Conservation (phyloP, 169 alveolate species). For the Plasmodium knowlesi region DNA sequence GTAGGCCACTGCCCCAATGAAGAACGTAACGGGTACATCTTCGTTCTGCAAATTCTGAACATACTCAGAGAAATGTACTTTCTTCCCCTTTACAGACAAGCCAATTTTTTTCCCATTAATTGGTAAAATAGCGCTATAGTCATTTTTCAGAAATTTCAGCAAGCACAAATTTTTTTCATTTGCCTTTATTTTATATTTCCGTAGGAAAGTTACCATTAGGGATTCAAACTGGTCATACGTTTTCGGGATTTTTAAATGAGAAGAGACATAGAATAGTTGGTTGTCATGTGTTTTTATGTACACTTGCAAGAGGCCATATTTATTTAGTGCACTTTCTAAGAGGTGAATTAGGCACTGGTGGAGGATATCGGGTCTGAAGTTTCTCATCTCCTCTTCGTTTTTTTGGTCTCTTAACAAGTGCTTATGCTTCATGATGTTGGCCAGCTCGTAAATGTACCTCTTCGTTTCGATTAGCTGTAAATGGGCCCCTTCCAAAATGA, state of each 20-base stretch:
- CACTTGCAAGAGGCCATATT: constrained; percentile 85
- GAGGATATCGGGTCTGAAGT: constrained; percentile 89
- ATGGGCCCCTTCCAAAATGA: constrained; percentile 66
- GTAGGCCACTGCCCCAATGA: constrained; percentile 90
- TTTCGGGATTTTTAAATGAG: constrained; percentile 90
- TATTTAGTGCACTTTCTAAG: constrained; percentile 88
- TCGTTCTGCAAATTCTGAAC: constrained; percentile 77
- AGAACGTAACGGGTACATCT: constrained; percentile 84
- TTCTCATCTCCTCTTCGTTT: constrained; percentile 76
- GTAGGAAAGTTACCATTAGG: constrained; percentile 85
- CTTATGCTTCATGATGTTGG: constrained; percentile 38
- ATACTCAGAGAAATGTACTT: constrained; percentile 81
- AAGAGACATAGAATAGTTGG: constrained; percentile 88
- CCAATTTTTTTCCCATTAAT: constrained; percentile 87
- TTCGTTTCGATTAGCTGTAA: constrained; percentile 66
- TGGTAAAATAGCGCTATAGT: constrained; percentile 84
- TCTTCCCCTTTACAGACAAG: constrained; percentile 84
- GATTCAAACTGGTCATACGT: constrained; percentile 86
- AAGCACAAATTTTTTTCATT: constrained; percentile 82
- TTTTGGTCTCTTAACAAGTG: constrained; percentile 13
- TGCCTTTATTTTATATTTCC: constrained; percentile 87
- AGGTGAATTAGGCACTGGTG: constrained; percentile 91
- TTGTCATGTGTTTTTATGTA: constrained; percentile 88
- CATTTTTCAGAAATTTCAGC: constrained; percentile 88
- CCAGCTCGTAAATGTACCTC: constrained; percentile 53